These are phyloP conservation scores for Pseudogymnoascus sp. DNA, from an alignment of 2,329 filamentous ascomycete species.

Conservation along the genomic window DNA sequence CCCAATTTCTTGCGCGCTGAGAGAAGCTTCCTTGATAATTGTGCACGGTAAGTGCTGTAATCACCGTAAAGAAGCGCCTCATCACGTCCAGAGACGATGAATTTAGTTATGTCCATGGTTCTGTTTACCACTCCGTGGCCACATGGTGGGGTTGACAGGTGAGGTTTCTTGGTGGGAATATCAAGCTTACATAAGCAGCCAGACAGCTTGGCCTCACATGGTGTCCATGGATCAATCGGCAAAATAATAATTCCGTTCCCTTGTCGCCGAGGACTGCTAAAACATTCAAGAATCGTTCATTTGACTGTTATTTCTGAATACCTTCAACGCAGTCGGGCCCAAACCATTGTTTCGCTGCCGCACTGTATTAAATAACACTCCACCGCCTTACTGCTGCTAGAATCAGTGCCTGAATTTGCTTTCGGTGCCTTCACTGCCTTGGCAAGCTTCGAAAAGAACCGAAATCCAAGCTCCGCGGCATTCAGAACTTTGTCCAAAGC, in stretches of 20 bases:
- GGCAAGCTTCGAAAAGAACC: not conserved
- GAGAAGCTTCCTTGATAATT: constrained; percentile 72
- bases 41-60: constrained; percentile 74
- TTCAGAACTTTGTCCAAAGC: constrained; percentile 7
- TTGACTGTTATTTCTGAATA: not conserved
- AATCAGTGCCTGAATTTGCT: not conserved
- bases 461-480: not conserved
- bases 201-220: not conserved
- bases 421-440: not conserved
- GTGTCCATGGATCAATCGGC: not conserved
- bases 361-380: not conserved
- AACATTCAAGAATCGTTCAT: constrained; percentile 6
- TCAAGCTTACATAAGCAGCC: not conserved
- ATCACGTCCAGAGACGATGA: constrained; percentile 70
- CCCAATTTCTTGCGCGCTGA: constrained; percentile 79
- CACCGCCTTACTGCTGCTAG: not conserved
- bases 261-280: constrained; percentile 6
- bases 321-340: not conserved
- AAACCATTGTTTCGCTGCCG: not conserved
- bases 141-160: constrained; percentile 5
- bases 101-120: constrained; percentile 82
- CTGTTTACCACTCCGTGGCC: not conserved
- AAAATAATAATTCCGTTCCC: constrained; percentile 7
- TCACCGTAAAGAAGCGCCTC: constrained; percentile 81
- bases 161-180: constrained; percentile 9